Evolutionary conservation across 1,139 yeast genomes (phyloP).

Genomic region (Zygosaccharomyces sapae): DNA sequence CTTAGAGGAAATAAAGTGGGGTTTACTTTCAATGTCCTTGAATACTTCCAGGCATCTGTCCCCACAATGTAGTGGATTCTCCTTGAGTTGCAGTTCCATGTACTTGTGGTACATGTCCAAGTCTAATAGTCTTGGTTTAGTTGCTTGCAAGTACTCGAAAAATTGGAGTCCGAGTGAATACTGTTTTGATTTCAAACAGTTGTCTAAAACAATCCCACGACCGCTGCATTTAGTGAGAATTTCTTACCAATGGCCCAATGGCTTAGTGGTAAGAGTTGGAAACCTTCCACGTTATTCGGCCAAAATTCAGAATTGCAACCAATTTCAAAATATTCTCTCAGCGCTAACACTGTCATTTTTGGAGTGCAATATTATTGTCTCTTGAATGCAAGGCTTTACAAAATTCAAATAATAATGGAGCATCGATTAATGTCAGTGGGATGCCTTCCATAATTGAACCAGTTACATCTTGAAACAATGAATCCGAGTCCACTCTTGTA

Average conservation of each 20-base stretch:
- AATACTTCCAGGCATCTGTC: constrained; percentile 18
- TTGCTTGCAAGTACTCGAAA: constrained; percentile 11
- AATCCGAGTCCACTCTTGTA: constrained; percentile 20
- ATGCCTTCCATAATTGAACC: constrained; percentile 22
- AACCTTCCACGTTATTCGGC: constrained; percentile 8
- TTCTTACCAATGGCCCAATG: constrained; percentile 21
- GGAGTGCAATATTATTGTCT: constrained; percentile 10
- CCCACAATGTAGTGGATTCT: constrained; percentile 23
- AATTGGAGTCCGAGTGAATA: constrained; percentile 18
- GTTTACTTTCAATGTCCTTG: constrained; percentile 18
- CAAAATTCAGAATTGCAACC: constrained; percentile 5
- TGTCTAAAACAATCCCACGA: constrained; percentile 25
- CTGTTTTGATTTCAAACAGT: constrained; percentile 17
- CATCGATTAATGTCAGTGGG: too few species aligned
- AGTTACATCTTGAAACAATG: constrained; percentile 20
- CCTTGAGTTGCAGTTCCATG: constrained; percentile 18
- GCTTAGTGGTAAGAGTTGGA: constrained; percentile 17
- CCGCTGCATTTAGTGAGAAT: constrained; percentile 19
- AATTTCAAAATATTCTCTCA: constrained; percentile 22
- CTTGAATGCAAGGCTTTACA: constrained; percentile 23
- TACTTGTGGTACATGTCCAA: constrained; percentile 20
- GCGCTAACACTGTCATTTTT: constrained; percentile 14
- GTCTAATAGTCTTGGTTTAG: constrained; percentile 16
- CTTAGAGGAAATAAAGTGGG: constrained; percentile 14
- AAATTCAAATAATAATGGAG: constrained; percentile 25